Conservation (phyloP, 192 early-diverging fungal species). For the Pilobolus umbonatus region DNA sequence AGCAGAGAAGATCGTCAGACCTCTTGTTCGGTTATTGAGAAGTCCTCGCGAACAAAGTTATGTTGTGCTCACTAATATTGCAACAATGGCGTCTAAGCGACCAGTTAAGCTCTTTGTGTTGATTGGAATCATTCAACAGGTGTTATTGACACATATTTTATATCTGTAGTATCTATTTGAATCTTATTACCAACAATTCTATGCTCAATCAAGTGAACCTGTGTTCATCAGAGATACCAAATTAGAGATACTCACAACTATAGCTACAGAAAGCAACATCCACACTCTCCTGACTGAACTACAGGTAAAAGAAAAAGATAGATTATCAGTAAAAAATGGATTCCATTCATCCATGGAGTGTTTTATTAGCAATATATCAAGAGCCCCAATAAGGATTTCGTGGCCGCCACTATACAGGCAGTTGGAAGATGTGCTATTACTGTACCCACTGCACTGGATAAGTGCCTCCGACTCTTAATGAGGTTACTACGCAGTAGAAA, state of each 20-base stretch:
- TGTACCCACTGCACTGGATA: conserved; percentile 52
- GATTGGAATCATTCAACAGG: neutral
- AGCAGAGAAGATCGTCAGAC: conserved; percentile 54
- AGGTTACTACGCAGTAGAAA: conserved; percentile 53
- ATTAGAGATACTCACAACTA: conserved; percentile 72
- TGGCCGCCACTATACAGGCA: conserved; percentile 58
- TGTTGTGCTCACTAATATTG: conserved; percentile 72
- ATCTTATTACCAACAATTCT: conserved; percentile 74
- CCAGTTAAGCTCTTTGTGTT: conserved; percentile 47
- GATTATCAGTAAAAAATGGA: neutral
- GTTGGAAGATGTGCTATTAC: conserved; percentile 53
- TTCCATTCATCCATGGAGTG: no score
- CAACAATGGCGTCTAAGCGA: conserved; percentile 61
- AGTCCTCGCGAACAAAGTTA: conserved; percentile 73
- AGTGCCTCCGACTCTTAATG: conserved; percentile 50
- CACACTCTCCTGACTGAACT: conserved; percentile 68
- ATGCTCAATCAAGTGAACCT: conserved; percentile 73
- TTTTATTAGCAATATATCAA: conserved; percentile 58
- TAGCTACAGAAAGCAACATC: conserved; percentile 67
- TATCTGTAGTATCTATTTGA: conserved; percentile 54
- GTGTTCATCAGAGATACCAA: conserved; percentile 76
- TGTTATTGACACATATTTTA: neutral
- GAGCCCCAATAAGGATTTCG: conserved; percentile 62
- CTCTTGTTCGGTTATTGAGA: conserved; percentile 73
- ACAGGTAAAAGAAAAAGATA: conserved; percentile 40